Percentiles rank a stretch among this genome's conserved stretches.
These are phyloP conservation scores for Somion occarium DNA, from an alignment of 1,284 basidiomycete species.

Conservation along the genomic window DNA sequence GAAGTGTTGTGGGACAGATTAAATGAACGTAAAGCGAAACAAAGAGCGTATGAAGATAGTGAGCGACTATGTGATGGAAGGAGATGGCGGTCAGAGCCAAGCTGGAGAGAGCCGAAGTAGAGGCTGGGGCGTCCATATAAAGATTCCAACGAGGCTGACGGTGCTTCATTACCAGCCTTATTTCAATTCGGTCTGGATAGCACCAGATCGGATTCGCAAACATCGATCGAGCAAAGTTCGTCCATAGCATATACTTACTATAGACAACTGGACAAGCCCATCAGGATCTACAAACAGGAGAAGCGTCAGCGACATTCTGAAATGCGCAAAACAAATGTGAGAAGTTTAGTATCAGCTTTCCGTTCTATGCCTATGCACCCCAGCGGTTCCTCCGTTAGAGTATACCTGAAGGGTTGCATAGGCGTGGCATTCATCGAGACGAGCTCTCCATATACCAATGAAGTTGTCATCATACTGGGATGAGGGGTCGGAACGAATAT, in stretches of 20 bases:
- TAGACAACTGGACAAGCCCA: too few relatives aligned
- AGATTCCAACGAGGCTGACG: background rate
- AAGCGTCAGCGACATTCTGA: background rate
- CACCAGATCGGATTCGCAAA: too few relatives aligned
- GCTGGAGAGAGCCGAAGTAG: background rate
- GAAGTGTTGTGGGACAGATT: background rate
- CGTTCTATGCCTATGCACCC: constrained; percentile 14
- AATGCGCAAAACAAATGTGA: background rate
- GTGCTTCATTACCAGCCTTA: background rate
- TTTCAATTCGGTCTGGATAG: background rate
- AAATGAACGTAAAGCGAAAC: background rate
- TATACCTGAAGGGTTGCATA: constrained; percentile 29
- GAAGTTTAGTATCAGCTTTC: constrained; percentile 14
- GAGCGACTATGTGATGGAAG: background rate
- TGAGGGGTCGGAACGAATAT: too few relatives aligned
- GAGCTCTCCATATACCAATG: constrained; percentile 12
- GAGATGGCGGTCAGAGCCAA: background rate
- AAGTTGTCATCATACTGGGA: constrained; percentile 13
- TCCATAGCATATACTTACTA: too few relatives aligned
- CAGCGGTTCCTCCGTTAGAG: constrained; percentile 20
- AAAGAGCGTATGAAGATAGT: background rate
- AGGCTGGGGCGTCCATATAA: background rate
- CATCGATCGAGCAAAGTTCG: too few relatives aligned
- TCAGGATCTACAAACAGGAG: too few relatives aligned
- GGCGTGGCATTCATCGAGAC: constrained; percentile 28